Evolutionary conservation across 345 rosid species (phyloP), one percentile per base, ranked within the genome.

Genomic region (Dipteronia sinensis): DNA sequence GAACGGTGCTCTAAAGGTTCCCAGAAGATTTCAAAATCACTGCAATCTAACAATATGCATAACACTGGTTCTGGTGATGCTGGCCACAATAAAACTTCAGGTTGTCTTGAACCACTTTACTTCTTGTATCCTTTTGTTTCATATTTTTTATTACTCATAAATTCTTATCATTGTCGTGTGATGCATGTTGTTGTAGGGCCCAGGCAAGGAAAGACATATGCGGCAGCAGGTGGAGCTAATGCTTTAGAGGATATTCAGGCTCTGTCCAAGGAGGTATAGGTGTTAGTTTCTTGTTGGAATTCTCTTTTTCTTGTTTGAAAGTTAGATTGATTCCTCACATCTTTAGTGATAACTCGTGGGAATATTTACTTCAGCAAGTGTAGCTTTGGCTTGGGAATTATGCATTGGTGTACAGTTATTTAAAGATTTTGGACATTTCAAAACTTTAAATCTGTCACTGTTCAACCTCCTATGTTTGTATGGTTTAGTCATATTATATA

Each of bases 191-290:
- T 69, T 69, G 23, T 69, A 93, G 99, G 90, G 66, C 81, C 87
- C 63, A 94, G 90, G 86, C 87, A 85, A 81, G 89, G 77, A n/a
- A 90, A 73, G 85, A 77, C 78, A 55, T 72, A 77, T 83, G 80
- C 74, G 74, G 78, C 65, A 31, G 83, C 85, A 73, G 77, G 82
- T 29, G 86, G 84, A 53, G 79, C 82, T 75, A 79, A 86, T 80
- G 85, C 90, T 75, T 78, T 84, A 10, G 86, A 74, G 1, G 94
- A 94, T 71, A 71, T 90, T 73, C 87, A 82, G 75, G 88, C 92
- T 65, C 80, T 96, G 82, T 90, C 95, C 42, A 90, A 92, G 83
- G 99, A 91, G 97, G 99, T 93, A 90, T 71, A 34, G 20, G 19
- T 74, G 46, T 55, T 75, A 71, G 11, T 4, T 78, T 69, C 46